These are phyloP conservation scores for Blastocystis sp. DNA, from an alignment of 352 stramenopile species.

Conservation along the genomic window DNA sequence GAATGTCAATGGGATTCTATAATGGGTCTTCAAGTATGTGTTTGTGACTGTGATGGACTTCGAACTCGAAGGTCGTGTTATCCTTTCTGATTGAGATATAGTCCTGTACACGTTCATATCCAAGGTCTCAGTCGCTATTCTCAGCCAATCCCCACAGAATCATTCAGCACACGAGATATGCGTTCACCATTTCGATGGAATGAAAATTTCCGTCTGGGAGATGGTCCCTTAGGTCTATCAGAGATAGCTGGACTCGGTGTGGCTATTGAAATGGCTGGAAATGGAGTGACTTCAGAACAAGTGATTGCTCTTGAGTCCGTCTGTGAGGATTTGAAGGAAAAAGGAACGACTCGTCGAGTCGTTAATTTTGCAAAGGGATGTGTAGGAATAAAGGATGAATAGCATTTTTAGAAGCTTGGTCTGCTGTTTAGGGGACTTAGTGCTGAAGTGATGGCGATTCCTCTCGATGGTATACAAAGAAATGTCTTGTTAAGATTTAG, in stretches of 20 bases:
- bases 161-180: slow-evolving; percentile 7
- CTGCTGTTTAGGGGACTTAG: background rate
- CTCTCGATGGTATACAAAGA: background rate
- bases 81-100: background rate
- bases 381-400: background rate
- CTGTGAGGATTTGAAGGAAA: slow-evolving; percentile 20
- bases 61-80: background rate
- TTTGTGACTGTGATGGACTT: slow-evolving; percentile 2
- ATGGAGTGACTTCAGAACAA: background rate
- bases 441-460: background rate
- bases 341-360: background rate
- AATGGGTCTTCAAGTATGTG: slow-evolving; percentile 19
- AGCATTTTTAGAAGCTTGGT: background rate
- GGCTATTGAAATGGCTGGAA: background rate
- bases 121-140: background rate
- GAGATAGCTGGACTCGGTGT: slow-evolving; percentile 6
- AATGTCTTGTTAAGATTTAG: background rate
- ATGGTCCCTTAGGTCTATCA: background rate
- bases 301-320: slow-evolving; percentile 6
- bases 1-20: background rate
- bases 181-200: background rate
- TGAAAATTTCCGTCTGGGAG: slow-evolving; percentile 15
- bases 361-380: background rate
- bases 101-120: background rate
- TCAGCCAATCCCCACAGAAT: background rate